Conservation (phyloP, 495 filamentous ascomycete genomes). For the Ramalina intermedia region DNA sequence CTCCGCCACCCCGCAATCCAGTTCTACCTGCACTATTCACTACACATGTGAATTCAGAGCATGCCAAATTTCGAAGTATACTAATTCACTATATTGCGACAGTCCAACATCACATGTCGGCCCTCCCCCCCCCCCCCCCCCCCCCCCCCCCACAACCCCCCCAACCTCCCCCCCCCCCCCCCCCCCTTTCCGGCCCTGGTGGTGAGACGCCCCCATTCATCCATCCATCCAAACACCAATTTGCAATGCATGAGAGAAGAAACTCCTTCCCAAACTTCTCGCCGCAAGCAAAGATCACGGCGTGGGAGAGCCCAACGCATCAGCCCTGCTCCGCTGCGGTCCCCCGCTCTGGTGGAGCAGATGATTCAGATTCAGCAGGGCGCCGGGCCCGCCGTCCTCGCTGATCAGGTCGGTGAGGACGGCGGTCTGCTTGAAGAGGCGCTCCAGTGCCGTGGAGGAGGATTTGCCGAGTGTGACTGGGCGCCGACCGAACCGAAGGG, state of each 20-base stretch:
- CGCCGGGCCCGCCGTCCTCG: slow-evolving; percentile 69
- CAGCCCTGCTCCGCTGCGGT: too few species aligned
- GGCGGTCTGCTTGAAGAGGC: slow-evolving; percentile 73
- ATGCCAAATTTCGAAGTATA: neutral
- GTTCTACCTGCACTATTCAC: neutral
- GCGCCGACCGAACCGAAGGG: neutral
- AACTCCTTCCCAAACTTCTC: too few species aligned
- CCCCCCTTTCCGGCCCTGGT: too few species aligned
- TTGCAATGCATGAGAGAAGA: too few species aligned
- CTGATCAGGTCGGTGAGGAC: slow-evolving; percentile 71
- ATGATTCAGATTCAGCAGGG: slow-evolving; percentile 70
- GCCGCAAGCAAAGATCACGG: too few species aligned
- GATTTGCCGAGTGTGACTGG: slow-evolving; percentile 83
- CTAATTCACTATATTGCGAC: neutral
- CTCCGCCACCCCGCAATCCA: neutral
- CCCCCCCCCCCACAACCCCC: too few species aligned
- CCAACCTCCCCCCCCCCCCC: too few species aligned
- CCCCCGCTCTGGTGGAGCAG: neutral
- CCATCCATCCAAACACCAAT: too few species aligned
- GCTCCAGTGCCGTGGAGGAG: slow-evolving; percentile 73
- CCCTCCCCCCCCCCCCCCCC: slow-evolving; percentile 25
- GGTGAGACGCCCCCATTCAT: too few species aligned
- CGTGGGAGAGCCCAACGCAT: too few species aligned
- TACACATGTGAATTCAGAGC: too few species aligned
- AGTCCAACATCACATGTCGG: neutral